phyloP scores from a whole-genome alignment of 192 early-diverging fungal species.

The Coemansia sp. region DNA sequence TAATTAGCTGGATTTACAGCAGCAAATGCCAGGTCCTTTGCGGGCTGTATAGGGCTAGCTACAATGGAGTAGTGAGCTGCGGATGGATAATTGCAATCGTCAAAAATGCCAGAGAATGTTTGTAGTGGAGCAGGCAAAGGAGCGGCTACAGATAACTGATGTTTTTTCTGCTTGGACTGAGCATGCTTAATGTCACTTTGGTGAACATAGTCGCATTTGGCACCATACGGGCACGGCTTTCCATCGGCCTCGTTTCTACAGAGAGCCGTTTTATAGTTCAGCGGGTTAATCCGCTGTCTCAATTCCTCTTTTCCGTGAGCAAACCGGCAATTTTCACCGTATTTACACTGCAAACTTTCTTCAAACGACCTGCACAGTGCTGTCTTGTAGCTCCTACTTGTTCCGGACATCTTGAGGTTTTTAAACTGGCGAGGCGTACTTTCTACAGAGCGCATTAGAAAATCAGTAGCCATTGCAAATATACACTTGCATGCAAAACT shows the following conservation, averaged over 20 bases:
- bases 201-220: constrained; percentile 47
- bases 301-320: constrained; percentile 35
- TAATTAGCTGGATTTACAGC: too few relatives aligned
- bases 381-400: constrained; percentile 30
- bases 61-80: not conserved
- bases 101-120: not conserved
- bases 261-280: constrained; percentile 22
- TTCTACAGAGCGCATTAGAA: too few relatives aligned
- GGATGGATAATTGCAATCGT: not conserved
- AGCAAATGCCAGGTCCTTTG: not conserved
- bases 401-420: too few relatives aligned
- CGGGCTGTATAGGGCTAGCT: not conserved
- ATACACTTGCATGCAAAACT: too few relatives aligned
- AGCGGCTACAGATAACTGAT: too few relatives aligned
- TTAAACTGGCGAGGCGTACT: too few relatives aligned
- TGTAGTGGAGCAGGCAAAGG: too few relatives aligned
- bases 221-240: constrained; percentile 24
- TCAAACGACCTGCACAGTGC: constrained; percentile 23
- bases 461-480: too few relatives aligned
- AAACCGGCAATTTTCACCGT: constrained; percentile 28
- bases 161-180: not conserved
- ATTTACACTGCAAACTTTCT: constrained; percentile 6
- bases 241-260: constrained; percentile 29
- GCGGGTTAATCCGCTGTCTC: constrained; percentile 18
- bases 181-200: not conserved